Base-by-base conservation (phyloP, 345 rosid genomes). In the Rhizophora apiculata region DNA sequence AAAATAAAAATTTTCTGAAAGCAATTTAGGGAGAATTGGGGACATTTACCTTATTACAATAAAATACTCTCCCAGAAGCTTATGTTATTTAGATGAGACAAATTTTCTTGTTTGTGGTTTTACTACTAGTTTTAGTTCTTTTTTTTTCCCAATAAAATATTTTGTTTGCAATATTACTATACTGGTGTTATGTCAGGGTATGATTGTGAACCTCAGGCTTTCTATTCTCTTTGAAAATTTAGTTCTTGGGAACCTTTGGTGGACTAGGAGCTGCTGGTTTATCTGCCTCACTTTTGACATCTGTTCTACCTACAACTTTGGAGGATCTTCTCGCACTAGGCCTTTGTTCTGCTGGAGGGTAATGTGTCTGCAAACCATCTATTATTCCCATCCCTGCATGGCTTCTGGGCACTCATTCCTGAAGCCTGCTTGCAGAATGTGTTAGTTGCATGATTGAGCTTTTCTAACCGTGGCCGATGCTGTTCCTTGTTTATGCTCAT, bases 281-380 rank as follows among this genome's bases (percentile, higher is more conserved):
- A 65, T 87, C 96, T 65, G 98, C 98, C 37, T 91, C 97, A 39
- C 93, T 91, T 71, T 82, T 91, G 74, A 89, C 96, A 64, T 94
- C 93, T 54, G 93, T 94, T 62, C 84, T 94, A 56, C 87, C 88
- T 52, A 82, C 95, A 51, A 94, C 95, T 54, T 67, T 89, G 73
- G 98, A 91, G 79, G 99, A 92, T 85, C 96, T 95, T 79, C 96
- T 92, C 34, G 96, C 93, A 48, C 88, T 92, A 32, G 91, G 92
- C 69, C 86, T 95, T 71, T 95, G 96, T 78, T 92, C 97, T n/a
- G 96, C 96, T 68, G 97, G 96, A 79, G 99, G 99, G 97, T 95
- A 85, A 63, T 61, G 34, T 63, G 18, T 72, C 76, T 68, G 65
- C 24, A 55, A 24, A 73, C 63, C 62, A 64, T 9, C 26, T 24